Evolutionary conservation across 352 stramenopile genomes (phyloP), one percentile per base, ranked within the genome.

Genomic region (Globisporangium alternatum): DNA sequence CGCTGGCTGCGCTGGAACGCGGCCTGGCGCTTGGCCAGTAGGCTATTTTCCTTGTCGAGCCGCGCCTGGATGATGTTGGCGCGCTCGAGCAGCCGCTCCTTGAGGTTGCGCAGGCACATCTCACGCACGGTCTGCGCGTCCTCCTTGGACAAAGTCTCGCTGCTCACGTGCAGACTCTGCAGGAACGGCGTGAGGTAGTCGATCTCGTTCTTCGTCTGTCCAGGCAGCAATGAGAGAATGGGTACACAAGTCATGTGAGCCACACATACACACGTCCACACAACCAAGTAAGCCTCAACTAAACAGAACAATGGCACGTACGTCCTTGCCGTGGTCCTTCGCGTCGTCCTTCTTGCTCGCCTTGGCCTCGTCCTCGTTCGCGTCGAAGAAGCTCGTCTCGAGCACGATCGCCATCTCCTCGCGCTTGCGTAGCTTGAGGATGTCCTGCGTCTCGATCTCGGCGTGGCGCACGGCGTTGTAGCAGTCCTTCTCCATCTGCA

Each of bases 131-230:
- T 76, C 49, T 96, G 78, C 4, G 94, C 92, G 39, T 98, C 88
- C 9, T 98, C 90, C 60, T 88, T 87, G 25, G 83, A 80, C 6
- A 98, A 56, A 19, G 79, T 70, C 8, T 60, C 45, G 19, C 28
- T 31, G 1, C 67, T 74, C 17, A 76, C 77, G 62, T 89, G 75
- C 0, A 97, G 66, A 43, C 83, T 88, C 67, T 96, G 86, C 35
- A 98, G 69, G 72, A 98, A 98, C 33, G 95, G 93, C 57, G 90
- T 96, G 22, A 98, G 78, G 68, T 98, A 98, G 71, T 98, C 93
- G 49, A 96, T 86, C 60, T 92, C 81, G 28, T 71, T 77, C 72
- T 91, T 90, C 15, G 71, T 63, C 83, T 94, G 54, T 30, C 10
- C 3, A 64, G 10, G 19, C 5, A 33, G 6, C 51, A 37, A 37